Evolutionary conservation across 2,329 filamentous ascomycete genomes (phyloP).

Genomic region (Fusarium humuli): DNA sequence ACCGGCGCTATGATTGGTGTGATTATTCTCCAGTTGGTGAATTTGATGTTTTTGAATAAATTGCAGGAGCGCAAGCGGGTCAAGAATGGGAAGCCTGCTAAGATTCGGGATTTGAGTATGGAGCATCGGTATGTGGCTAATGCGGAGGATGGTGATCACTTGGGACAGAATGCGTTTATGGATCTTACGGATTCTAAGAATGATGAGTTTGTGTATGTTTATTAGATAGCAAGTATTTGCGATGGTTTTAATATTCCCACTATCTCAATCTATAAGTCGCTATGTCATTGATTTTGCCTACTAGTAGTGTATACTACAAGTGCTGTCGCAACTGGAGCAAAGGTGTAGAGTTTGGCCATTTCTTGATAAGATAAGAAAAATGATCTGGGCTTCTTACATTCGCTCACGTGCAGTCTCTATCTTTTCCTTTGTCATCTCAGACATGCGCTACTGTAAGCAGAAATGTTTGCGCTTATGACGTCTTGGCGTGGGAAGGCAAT

Average conservation of each 20-base stretch:
- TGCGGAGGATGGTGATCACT: slow-evolving; percentile 18
- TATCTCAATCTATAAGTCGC: no score
- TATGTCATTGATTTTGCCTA: no score
- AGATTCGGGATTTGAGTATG: slow-evolving; percentile 72
- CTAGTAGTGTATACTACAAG: no score
- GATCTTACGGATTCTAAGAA: slow-evolving; percentile 75
- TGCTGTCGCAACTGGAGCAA: no score
- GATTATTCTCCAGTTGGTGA: slow-evolving; percentile 64
- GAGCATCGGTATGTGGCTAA: slow-evolving; percentile 55
- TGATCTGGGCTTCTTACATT: background rate
- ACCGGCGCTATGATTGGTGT: slow-evolving; percentile 65
- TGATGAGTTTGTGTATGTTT: slow-evolving; percentile 75
- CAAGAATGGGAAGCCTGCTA: slow-evolving; percentile 68
- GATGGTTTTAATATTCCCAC: no score
- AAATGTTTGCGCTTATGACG: background rate
- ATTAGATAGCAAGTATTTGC: slow-evolving; percentile 50
- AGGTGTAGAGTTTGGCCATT: no score
- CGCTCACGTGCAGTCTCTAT: background rate
- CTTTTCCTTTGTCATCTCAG: background rate
- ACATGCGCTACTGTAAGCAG: background rate
- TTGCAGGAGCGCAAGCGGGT: slow-evolving; percentile 66
- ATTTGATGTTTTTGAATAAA: slow-evolving; percentile 68
- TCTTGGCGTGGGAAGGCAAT: background rate
- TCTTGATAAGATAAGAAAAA: background rate
- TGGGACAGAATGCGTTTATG: slow-evolving; percentile 64